Conservation (phyloP, 495 filamentous ascomycete species). For the Eremomyces bilateralis region DNA sequence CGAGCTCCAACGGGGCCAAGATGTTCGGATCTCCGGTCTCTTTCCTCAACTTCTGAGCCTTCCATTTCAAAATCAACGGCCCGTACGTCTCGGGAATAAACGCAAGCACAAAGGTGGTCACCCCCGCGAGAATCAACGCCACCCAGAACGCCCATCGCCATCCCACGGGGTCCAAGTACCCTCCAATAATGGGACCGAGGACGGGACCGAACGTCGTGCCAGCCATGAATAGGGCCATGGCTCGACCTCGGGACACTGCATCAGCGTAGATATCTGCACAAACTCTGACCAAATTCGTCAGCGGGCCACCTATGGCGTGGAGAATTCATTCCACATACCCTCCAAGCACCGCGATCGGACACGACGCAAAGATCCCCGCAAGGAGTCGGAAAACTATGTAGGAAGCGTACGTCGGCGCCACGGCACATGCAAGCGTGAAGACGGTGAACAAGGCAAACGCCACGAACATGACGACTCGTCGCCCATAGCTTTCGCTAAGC, state of each 20-base stretch:
- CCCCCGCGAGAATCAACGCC: constrained; percentile 24
- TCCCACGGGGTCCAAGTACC: constrained; percentile 11
- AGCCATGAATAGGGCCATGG: constrained; percentile 51
- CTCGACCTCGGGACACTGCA: constrained; percentile 36
- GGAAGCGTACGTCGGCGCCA: constrained; percentile 43
- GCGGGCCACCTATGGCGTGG: neutral
- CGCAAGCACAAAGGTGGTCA: constrained; percentile 18
- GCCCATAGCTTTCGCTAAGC: constrained; percentile 47
- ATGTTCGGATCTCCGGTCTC: constrained; percentile 16
- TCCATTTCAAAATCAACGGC: constrained; percentile 32
- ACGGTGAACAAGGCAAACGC: constrained; percentile 40
- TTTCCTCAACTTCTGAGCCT: constrained; percentile 30
- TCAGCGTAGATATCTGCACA: constrained; percentile 51
- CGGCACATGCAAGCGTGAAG: constrained; percentile 45
- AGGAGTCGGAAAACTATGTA: constrained; percentile 49
- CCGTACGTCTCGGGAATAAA: constrained; percentile 35
- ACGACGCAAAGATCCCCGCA: constrained; percentile 39
- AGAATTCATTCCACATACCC: constrained; percentile 23
- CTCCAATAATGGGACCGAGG: constrained; percentile 19
- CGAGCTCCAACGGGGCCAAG: constrained; percentile 23
- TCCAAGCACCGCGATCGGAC: constrained; percentile 47
- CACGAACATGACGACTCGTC: constrained; percentile 34
- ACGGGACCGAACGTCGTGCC: constrained; percentile 26
- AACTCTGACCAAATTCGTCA: constrained; percentile 14
- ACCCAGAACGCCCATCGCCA: constrained; percentile 37